Evolutionary conservation across 2,329 filamentous ascomycete species (phyloP).

Genomic region (Moelleriella libera): DNA sequence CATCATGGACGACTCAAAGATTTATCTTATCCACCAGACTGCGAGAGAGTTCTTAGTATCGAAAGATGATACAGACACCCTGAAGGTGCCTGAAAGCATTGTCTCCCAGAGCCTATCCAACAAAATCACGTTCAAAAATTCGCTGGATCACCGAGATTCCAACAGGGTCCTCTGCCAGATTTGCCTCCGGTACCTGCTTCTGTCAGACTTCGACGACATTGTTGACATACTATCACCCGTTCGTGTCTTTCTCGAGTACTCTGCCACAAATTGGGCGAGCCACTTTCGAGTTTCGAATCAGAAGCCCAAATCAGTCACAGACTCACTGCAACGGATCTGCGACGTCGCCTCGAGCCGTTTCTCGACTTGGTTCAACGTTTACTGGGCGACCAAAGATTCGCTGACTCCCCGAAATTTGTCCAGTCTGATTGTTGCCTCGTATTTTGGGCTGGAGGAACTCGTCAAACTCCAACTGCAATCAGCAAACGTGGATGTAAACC

Average conservation of each 20-base stretch:
- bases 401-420: neutral
- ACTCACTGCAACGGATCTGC: neutral
- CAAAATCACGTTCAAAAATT: slow-evolving; percentile 5
- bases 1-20: slow-evolving; percentile 4
- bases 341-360: neutral
- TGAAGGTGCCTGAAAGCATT: neutral
- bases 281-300: slow-evolving; percentile 2
- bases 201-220: slow-evolving; percentile 2
- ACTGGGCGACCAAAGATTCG: neutral
- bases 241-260: slow-evolving; percentile 6
- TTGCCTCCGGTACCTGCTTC: slow-evolving; percentile 4
- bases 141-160: slow-evolving; percentile 4
- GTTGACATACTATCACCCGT: neutral
- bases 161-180: slow-evolving; percentile 6
- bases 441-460: neutral
- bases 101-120: neutral
- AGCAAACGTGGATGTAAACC: neutral
- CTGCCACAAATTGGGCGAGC: slow-evolving; percentile 4
- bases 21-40: slow-evolving; percentile 11
- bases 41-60: slow-evolving; percentile 9
- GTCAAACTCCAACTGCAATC: neutral
- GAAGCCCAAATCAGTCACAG: neutral
- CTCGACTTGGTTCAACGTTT: neutral
- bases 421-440: slow-evolving; percentile 1
- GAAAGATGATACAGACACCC: neutral